phyloP scores from a whole-genome alignment of 2,329 filamentous ascomycete species.

The Nigrospora osmanthi region DNA sequence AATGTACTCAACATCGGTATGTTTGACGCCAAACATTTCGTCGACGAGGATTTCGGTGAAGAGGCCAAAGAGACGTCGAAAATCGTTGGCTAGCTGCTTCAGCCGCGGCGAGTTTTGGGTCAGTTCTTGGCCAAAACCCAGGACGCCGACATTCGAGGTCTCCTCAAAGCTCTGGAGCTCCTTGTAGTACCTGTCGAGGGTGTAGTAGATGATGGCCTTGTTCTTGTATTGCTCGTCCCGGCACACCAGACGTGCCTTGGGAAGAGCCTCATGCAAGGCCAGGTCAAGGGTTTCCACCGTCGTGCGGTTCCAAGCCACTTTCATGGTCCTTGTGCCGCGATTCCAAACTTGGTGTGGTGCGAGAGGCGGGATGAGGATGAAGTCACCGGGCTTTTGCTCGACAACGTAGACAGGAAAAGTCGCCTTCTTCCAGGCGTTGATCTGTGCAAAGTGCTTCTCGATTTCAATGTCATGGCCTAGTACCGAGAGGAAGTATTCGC shows the following conservation, averaged over 20 bases:
- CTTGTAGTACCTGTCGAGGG: constrained; percentile 70
- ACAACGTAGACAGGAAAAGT: constrained; percentile 90
- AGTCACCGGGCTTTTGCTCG: constrained; percentile 83
- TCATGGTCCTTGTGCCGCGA: constrained; percentile 88
- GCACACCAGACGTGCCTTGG: constrained; percentile 83
- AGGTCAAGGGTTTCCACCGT: constrained; percentile 85
- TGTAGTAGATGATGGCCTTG: constrained; percentile 89
- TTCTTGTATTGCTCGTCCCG: constrained; percentile 99
- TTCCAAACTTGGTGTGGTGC: constrained; percentile 99
- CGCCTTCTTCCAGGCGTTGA: constrained; percentile 91
- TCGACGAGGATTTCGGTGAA: constrained; percentile 75
- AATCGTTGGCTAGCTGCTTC: constrained; percentile 72
- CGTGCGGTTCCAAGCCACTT: constrained; percentile 95
- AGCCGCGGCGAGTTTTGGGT: constrained; percentile 38
- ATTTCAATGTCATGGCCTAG: constrained; percentile 95
- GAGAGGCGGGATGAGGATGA: constrained; percentile 86
- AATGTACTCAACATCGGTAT: constrained; percentile 66
- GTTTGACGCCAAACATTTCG: constrained; percentile 73
- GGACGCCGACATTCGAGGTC: constrained; percentile 33
- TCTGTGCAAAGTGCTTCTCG: constrained; percentile 91
- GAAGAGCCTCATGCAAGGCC: constrained; percentile 79
- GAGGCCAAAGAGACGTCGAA: constrained; percentile 69
- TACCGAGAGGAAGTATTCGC: constrained; percentile 89
- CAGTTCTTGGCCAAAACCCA: constrained; percentile 38
- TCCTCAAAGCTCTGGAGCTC: constrained; percentile 48